These are phyloP conservation scores for Macrophomina tecta DNA, from an alignment of 2,329 filamentous ascomycete species.

Conservation along the genomic window DNA sequence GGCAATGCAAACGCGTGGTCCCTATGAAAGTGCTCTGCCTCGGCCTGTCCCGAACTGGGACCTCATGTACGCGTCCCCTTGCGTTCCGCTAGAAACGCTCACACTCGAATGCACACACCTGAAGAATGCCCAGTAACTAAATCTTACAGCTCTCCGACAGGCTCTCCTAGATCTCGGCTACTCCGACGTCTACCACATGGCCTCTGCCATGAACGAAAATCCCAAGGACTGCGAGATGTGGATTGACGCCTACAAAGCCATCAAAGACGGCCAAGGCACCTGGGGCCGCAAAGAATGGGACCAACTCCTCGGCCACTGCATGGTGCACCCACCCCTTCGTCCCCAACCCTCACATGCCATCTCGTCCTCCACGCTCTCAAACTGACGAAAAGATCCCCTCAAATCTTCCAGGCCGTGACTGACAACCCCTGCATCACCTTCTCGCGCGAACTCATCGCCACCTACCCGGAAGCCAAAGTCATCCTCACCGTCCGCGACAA, in stretches of 20 bases:
- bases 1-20: not conserved
- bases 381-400: no score
- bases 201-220: not conserved
- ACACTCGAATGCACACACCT: not conserved
- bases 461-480: slow-evolving; percentile 33
- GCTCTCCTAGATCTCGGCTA: slow-evolving; percentile 34
- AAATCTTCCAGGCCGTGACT: slow-evolving; percentile 27
- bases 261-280: slow-evolving; percentile 36
- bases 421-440: slow-evolving; percentile 31
- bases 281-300: slow-evolving; percentile 43
- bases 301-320: slow-evolving; percentile 39
- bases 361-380: no score
- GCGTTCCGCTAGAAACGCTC: no score
- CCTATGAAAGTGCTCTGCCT: slow-evolving; percentile 43
- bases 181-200: slow-evolving; percentile 5
- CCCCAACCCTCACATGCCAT: no score
- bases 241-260: slow-evolving; percentile 44
- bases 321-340: not conserved
- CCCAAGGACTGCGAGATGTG: slow-evolving; percentile 32
- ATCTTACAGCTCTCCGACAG: slow-evolving; percentile 35
- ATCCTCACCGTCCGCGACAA: slow-evolving; percentile 30
- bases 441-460: slow-evolving; percentile 31
- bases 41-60: slow-evolving; percentile 43
- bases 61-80: slow-evolving; percentile 21
- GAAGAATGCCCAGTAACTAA: slow-evolving; percentile 9